Evolutionary conservation across 192 early-diverging fungal genomes (phyloP).

Genomic region (Entrophospora sp.): DNA sequence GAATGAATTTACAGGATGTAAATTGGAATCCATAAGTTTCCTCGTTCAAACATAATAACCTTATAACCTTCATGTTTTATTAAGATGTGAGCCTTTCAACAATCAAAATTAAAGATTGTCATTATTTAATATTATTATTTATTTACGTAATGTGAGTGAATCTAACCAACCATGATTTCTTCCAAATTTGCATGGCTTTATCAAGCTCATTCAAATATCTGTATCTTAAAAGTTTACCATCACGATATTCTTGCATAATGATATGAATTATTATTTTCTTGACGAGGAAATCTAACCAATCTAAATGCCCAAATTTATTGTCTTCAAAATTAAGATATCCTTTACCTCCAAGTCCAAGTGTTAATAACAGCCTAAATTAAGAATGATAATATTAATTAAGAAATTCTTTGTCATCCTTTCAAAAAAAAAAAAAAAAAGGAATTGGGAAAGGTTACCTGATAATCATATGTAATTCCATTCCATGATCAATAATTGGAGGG

Average conservation of each 20-base stretch:
- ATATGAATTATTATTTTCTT: conserved; percentile 81
- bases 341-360: conserved; percentile 85
- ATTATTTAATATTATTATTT: too few species aligned
- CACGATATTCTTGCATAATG: conserved; percentile 91
- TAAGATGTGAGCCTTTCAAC: conserved; percentile 68
- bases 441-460: too few species aligned
- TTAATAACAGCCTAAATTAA: conserved; percentile 64
- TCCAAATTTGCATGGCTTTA: conserved; percentile 72
- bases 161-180: conserved; percentile 58
- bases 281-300: conserved; percentile 98
- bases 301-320: conserved; percentile 97
- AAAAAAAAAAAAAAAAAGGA: too few species aligned
- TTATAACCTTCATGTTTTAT: conserved; percentile 91
- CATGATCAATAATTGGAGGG: conserved; percentile 91
- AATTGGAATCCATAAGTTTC: conserved; percentile 83
- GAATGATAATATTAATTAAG: not conserved
- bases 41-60: conserved; percentile 87
- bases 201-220: conserved; percentile 90
- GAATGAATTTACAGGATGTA: conserved; percentile 75
- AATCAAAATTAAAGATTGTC: too few species aligned
- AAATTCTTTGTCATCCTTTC: not conserved
- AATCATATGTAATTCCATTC: conserved; percentile 93
- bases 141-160: conserved; percentile 52
- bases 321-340: conserved; percentile 96
- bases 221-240: conserved; percentile 81